Base-by-base conservation (phyloP, 2,329 filamentous ascomycete genomes). In the Geosmithia morbida region DNA sequence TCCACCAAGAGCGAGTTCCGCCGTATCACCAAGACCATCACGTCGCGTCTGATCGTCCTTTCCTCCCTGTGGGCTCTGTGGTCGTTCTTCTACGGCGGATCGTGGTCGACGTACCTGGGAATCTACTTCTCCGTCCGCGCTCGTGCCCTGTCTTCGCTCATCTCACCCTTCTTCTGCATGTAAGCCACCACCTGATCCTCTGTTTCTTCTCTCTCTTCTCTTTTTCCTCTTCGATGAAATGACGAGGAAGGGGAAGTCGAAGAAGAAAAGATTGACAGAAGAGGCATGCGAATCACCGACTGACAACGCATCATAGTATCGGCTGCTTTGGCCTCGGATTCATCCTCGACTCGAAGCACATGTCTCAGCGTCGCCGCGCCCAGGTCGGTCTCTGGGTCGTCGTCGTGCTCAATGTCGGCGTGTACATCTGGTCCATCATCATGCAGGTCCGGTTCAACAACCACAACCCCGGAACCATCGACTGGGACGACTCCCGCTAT, bases 291-390 rank as follows among this genome's bases (percentile, higher is more conserved):
- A 26, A 26, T 26, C n/a, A 26, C 22, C 22, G 8, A 26, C 33
- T 37, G 33, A 37, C 33, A 37, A 37, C n/a, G 14, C 11, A 13
- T 30, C 6, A 18, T 7, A 64, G 62, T 22, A 56, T 71, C 37
- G 68, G 68, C 18, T 71, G 68, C 52, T 71, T 71, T 46, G 69
- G 66, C 41, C 64, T 71, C 4, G 68, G 68, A 1, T 71, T 70
- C 48, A 65, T 68, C 47, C 62, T 68, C 22, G 65, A 68, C 48
- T 57, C 66, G 43, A 65, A 65, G 46, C 45, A 51, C 20, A 51
- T 67, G 10, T 62, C 61, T 49, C 65, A 68, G 47, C 63, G 69
- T 8, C 65, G 68, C 18, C 62, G 69, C 13, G 69, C 68, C 16
- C 68, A 71, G 48, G 49, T 67, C 4, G 68, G 68, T 44, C 61